phyloP scores from a whole-genome alignment of 257 asterid genomes.

The Solanum sparsipilum region DNA sequence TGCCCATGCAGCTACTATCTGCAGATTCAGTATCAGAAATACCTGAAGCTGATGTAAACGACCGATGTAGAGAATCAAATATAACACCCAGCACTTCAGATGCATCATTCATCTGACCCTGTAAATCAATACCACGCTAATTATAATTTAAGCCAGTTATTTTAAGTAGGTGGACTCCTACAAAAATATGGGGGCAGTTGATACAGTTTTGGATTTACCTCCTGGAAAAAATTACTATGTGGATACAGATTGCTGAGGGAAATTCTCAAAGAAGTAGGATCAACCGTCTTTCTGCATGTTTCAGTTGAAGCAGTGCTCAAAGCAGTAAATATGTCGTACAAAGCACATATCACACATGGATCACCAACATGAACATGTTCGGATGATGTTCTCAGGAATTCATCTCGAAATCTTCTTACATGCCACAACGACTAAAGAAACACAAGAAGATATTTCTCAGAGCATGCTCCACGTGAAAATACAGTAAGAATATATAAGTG shows the following conservation, averaged over 20 bases:
- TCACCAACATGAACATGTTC: slow-evolving; percentile 86
- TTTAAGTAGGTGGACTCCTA: neutral
- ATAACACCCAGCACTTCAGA: slow-evolving; percentile 87
- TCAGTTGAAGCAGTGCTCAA: slow-evolving; percentile 46
- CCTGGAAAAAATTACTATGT: slow-evolving; percentile 83
- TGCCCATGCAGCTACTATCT: slow-evolving; percentile 46
- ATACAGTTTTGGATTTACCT: slow-evolving; percentile 35
- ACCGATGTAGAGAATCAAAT: slow-evolving; percentile 79
- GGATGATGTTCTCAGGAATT: slow-evolving; percentile 58
- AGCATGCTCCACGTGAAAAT: slow-evolving; percentile 6
- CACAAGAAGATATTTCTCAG: slow-evolving; percentile 3
- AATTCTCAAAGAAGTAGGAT: slow-evolving; percentile 82
- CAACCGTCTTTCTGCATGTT: slow-evolving; percentile 54
- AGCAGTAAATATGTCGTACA: slow-evolving; percentile 70
- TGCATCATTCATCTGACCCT: slow-evolving; percentile 99
- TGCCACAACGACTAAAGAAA: slow-evolving; percentile 83
- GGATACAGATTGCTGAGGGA: slow-evolving; percentile 92
- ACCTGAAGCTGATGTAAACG: slow-evolving; percentile 45
- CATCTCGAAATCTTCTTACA: slow-evolving; percentile 69
- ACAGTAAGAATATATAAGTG: slow-evolving; percentile 1
- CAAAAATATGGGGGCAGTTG: neutral
- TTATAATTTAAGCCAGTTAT: neutral
- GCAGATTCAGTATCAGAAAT: slow-evolving; percentile 48
- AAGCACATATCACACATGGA: slow-evolving; percentile 90
- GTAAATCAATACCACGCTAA: slow-evolving; percentile 20